A percentile compares a stretch with the other conserved stretches of the same genome.
phyloP scores from a whole-genome alignment of 2,329 filamentous ascomycete genomes.

The Colletotrichum truncatum region DNA sequence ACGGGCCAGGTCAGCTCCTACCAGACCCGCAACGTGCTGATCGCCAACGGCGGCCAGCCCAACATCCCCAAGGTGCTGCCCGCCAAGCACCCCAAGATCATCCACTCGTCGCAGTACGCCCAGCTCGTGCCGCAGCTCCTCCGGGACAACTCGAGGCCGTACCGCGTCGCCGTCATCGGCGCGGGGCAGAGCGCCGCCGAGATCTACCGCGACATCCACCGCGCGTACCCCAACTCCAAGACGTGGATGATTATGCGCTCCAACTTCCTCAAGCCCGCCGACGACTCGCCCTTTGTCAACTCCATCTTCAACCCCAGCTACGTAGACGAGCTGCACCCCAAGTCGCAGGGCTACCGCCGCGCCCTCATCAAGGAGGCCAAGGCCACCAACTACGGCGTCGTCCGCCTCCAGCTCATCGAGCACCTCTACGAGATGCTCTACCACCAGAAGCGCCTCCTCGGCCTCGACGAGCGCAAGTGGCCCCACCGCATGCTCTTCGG shows the following conservation, averaged over 20 bases:
- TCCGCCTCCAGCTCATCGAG: conserved; percentile 90
- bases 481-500: conserved; percentile 81
- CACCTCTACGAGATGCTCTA: conserved; percentile 89
- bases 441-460: conserved; percentile 78
- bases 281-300: conserved; percentile 97
- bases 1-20: conserved; percentile 64
- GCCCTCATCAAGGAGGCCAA: conserved; percentile 73
- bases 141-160: conserved; percentile 61
- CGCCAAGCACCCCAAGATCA: conserved; percentile 74
- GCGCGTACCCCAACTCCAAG: conserved; percentile 81
- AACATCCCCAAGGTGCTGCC: conserved; percentile 78
- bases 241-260: conserved; percentile 84
- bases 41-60: conserved; percentile 69
- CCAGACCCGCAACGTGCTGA: conserved; percentile 71
- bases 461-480: conserved; percentile 77
- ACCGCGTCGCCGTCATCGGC: conserved; percentile 85
- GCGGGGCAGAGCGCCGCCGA: conserved; percentile 94
- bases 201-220: conserved; percentile 90
- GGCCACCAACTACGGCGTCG: conserved; percentile 93
- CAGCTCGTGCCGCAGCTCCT: conserved; percentile 70
- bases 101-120: conserved; percentile 91
- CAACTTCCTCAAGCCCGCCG: conserved; percentile 86
- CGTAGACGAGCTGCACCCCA: conserved; percentile 79
- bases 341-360: conserved; percentile 69
- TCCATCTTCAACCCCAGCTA: conserved; percentile 90